Base-by-base conservation (phyloP, 2,329 filamentous ascomycete genomes). In the Talaromyces rugulosus region DNA sequence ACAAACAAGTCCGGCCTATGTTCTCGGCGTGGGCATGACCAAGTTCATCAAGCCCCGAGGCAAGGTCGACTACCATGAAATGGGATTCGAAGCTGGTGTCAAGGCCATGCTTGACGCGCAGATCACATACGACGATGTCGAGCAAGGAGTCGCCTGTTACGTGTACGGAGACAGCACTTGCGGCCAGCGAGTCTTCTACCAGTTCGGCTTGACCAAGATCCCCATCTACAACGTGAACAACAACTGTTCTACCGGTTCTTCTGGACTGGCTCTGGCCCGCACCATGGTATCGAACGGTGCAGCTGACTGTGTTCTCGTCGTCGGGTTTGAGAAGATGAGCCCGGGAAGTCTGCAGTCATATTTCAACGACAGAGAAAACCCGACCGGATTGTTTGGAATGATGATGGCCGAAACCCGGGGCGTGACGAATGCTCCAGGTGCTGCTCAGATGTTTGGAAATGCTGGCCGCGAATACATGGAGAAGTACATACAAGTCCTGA, bases 161-260 rank as follows among this genome's bases (percentile, higher is more conserved):
- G 96, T 92, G 83, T 97, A 96, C 76, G 94, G 94, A 72, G 94
- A 98, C 81, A 92, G 88, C 66, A 96, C 94, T 61, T 95, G 90
- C 78, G 94, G 94, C 55, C 94, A 98, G 82, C 89, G 94, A 67
- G 93, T 98, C 72, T 97, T 98, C 80, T 98, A 98, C 80, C 94
- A 98, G 80, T 97, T 98, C 77, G 95, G 94, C 81, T 93, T 98
- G 89, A 97, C 93, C 51, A 84, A 89, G 72, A 97, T 98, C 70
- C 94, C 94, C 71, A 92, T 98, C 74, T 93, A 96, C 83, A 98
- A 98, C 73, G 92, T 96, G 73, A 98, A 97, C 85, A 98, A 98
- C 84, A 97, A 97, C 82, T 98, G 94, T 83, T 91, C 91, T 4
- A 98, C 94, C 0, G 95, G 94, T n/a, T 92, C 89, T 4, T 96